Percentiles rank a stretch among this genome's conserved stretches.
These are phyloP conservation scores for Fusarium duplospermum DNA, from an alignment of 2,329 filamentous ascomycete genomes.

Conservation along the genomic window DNA sequence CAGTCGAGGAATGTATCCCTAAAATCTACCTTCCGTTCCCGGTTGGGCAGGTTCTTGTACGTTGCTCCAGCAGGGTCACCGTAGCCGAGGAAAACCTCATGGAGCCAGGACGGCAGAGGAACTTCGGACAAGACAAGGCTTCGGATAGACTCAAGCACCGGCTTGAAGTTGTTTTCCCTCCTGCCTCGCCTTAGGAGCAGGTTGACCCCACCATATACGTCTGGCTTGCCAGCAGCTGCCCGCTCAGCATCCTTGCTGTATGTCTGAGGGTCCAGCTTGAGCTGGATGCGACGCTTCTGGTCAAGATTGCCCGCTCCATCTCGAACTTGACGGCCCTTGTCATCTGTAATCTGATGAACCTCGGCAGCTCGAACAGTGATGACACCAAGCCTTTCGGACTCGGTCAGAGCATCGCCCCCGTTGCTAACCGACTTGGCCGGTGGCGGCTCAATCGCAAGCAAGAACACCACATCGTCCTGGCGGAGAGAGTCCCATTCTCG, in stretches of 20 bases:
- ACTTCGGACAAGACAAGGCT: constrained; percentile 86
- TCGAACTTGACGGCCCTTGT: constrained; percentile 80
- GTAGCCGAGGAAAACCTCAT: constrained; percentile 97
- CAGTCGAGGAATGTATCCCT: constrained; percentile 95
- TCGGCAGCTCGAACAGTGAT: constrained; percentile 83
- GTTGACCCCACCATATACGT: constrained; percentile 88
- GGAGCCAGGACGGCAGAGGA: constrained; percentile 89
- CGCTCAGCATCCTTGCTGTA: constrained; percentile 82
- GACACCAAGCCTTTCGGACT: constrained; percentile 74
- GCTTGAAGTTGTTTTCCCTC: constrained; percentile 97
- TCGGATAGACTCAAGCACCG: constrained; percentile 91
- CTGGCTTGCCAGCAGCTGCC: constrained; percentile 73
- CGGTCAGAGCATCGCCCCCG: constrained; percentile 55
- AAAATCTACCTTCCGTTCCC: constrained; percentile 84
- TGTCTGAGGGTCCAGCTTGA: constrained; percentile 82
- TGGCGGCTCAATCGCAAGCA: constrained; percentile 79
- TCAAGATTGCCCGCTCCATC: constrained; percentile 71
- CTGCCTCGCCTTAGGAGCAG: constrained; percentile 84
- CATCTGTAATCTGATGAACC: constrained; percentile 86
- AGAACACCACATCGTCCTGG: constrained; percentile 89
- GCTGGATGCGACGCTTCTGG: constrained; percentile 76
- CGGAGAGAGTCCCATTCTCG: constrained; percentile 91
- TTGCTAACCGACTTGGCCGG: constrained; percentile 65
- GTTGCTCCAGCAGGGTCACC: constrained; percentile 90
- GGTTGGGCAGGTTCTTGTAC: constrained; percentile 84